phyloP scores from a whole-genome alignment of 1,284 basidiomycete genomes.

The Paramarasmius palmivorus region DNA sequence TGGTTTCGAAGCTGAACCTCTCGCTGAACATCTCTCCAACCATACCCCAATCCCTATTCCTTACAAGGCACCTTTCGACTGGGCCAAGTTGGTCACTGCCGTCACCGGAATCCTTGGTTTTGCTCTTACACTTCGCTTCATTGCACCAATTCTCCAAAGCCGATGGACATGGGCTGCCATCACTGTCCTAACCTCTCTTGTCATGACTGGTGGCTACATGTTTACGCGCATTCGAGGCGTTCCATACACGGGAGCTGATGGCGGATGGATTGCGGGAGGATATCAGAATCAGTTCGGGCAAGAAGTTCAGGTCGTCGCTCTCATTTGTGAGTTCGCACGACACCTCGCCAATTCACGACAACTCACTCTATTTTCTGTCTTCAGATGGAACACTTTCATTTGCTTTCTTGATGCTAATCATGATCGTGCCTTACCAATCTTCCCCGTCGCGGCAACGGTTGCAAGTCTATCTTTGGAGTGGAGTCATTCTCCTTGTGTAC shows the following conservation, averaged over 20 bases:
- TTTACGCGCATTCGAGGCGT: constrained; percentile 90
- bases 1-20: constrained; percentile 75
- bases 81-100: constrained; percentile 52
- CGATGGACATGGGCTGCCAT: constrained; percentile 80
- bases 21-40: constrained; percentile 75
- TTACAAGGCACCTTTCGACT: constrained; percentile 73
- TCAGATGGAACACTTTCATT: constrained; percentile 84
- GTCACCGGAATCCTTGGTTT: constrained; percentile 43
- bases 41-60: constrained; percentile 76
- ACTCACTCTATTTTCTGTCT: constrained; percentile 9
- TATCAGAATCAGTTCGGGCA: constrained; percentile 92
- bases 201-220: constrained; percentile 95
- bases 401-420: constrained; percentile 81
- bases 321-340: constrained; percentile 72
- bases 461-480: constrained; percentile 90
- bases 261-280: constrained; percentile 84
- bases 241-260: constrained; percentile 69
- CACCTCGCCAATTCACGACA: constrained; percentile 6
- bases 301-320: constrained; percentile 87
- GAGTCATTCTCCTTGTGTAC: constrained; percentile 82
- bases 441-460: constrained; percentile 78
- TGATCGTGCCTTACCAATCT: constrained; percentile 79
- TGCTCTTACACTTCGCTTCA: constrained; percentile 55
- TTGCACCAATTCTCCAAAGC: constrained; percentile 71
- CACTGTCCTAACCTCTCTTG: constrained; percentile 66